Percentiles rank a stretch among this genome's conserved stretches.
Evolutionary conservation across 192 early-diverging fungal species (phyloP).

Genomic region (Coemansia sp.): DNA sequence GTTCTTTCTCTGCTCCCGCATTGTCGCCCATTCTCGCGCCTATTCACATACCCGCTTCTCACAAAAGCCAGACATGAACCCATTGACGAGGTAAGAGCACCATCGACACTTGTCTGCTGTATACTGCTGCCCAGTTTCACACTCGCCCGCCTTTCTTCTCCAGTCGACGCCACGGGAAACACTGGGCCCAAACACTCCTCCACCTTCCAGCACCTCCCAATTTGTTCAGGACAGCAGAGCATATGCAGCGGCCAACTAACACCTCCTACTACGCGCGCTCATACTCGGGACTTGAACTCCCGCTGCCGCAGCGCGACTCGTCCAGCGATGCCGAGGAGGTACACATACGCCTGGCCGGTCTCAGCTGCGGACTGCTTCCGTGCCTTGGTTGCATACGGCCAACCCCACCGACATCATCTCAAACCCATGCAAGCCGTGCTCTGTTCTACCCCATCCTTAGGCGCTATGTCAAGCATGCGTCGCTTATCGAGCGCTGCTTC

Average conservation of each 20-base stretch:
- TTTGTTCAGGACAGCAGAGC: neutral
- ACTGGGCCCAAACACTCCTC: neutral
- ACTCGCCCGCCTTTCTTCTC: neutral
- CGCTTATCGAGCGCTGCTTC: slow-evolving; percentile 75
- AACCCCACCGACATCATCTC: slow-evolving; percentile 32
- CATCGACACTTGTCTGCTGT: neutral
- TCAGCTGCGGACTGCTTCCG: slow-evolving; percentile 4
- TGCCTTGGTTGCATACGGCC: slow-evolving; percentile 23
- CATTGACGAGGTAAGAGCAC: slow-evolving; percentile 18
- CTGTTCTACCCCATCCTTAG: slow-evolving; percentile 45
- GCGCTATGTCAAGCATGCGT: slow-evolving; percentile 74
- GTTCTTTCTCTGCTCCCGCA: neutral
- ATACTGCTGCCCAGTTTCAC: neutral
- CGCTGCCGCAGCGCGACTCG: slow-evolving; percentile 8
- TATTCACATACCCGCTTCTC: neutral
- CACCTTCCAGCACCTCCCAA: slow-evolving; percentile 2
- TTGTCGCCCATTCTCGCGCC: neutral
- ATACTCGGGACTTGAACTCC: slow-evolving; percentile 21
- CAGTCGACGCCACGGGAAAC: neutral
- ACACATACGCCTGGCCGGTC: neutral
- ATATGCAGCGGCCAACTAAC: neutral
- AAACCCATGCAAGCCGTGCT: slow-evolving; percentile 18
- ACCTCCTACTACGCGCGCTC: slow-evolving; percentile 11
- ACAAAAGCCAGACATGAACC: slow-evolving; percentile 16
- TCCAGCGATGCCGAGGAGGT: neutral